These are phyloP conservation scores for Sporothrix euskadiensis DNA, from an alignment of 2,329 filamentous ascomycete species.

Conservation along the genomic window DNA sequence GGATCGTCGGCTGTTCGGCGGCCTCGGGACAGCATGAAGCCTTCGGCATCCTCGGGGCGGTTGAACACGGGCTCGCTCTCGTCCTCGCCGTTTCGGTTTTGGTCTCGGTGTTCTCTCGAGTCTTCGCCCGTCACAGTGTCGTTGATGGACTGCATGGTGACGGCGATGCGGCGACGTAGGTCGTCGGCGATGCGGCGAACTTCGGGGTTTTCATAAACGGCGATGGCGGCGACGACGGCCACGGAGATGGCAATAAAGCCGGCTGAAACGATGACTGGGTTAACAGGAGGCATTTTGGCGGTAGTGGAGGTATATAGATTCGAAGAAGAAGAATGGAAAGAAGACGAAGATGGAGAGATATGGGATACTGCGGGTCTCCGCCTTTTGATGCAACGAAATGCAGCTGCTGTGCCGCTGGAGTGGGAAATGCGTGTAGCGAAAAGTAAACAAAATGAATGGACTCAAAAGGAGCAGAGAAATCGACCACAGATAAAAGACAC, in stretches of 20 bases:
- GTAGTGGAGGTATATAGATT: background rate
- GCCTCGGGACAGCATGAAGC: conserved; percentile 58
- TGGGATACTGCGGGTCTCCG: background rate
- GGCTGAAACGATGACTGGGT: conserved; percentile 57
- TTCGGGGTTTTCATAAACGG: conserved; percentile 65
- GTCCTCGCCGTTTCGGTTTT: conserved; percentile 36
- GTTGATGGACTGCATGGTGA: conserved; percentile 60
- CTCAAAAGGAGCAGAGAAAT: background rate
- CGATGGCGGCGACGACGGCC: conserved; percentile 58
- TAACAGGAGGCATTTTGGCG: conserved; percentile 55
- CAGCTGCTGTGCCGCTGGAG: background rate
- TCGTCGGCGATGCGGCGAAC: conserved; percentile 62
- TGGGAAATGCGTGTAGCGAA: conserved; percentile 5
- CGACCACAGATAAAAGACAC: background rate
- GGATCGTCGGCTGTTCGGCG: conserved; percentile 40
- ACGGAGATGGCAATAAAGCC: conserved; percentile 60
- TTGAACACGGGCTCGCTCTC: conserved; percentile 64
- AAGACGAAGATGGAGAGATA: background rate
- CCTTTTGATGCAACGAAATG: conserved; percentile 10
- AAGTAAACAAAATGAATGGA: background rate
- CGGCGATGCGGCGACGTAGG: conserved; percentile 60
- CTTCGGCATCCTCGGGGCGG: conserved; percentile 65
- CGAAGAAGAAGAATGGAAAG: background rate
- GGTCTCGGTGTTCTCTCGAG: conserved; percentile 29
- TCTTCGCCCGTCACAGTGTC: conserved; percentile 53